A percentile compares a stretch with the other conserved stretches of the same genome.
Conservation (phyloP, 2,329 filamentous ascomycete species). For the Emergomyces pasteurianus region DNA sequence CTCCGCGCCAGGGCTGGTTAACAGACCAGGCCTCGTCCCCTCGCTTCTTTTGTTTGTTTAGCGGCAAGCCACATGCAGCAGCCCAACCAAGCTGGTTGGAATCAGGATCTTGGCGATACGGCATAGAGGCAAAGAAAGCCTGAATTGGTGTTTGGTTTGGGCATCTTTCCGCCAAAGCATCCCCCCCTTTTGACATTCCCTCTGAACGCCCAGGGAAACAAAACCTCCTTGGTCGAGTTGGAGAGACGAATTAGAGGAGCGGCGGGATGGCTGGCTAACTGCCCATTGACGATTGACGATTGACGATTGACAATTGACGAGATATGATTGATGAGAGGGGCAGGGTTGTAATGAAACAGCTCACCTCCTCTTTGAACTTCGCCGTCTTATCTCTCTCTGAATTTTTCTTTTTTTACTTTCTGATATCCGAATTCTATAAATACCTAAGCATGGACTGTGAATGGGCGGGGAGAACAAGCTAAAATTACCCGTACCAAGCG, state of each 20-base stretch:
- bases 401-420: neutral
- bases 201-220: neutral
- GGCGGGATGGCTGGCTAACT: neutral
- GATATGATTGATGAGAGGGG: neutral
- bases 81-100: neutral
- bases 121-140: neutral
- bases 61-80: neutral
- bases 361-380: neutral
- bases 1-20: neutral
- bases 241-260: neutral
- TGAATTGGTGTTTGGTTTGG: neutral
- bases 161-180: neutral
- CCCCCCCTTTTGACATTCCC: neutral
- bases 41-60: neutral
- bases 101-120: neutral
- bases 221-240: neutral
- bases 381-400: neutral
- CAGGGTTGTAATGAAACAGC: neutral
- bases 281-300: neutral
- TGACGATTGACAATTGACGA: neutral
- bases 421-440: neutral
- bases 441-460: neutral
- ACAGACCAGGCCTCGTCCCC: neutral
- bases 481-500: neutral
- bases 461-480: neutral